Evolutionary conservation across 2,329 filamentous ascomycete genomes (phyloP), one percentile per base, ranked within the genome.

Genomic region (Penicillium sp.): DNA sequence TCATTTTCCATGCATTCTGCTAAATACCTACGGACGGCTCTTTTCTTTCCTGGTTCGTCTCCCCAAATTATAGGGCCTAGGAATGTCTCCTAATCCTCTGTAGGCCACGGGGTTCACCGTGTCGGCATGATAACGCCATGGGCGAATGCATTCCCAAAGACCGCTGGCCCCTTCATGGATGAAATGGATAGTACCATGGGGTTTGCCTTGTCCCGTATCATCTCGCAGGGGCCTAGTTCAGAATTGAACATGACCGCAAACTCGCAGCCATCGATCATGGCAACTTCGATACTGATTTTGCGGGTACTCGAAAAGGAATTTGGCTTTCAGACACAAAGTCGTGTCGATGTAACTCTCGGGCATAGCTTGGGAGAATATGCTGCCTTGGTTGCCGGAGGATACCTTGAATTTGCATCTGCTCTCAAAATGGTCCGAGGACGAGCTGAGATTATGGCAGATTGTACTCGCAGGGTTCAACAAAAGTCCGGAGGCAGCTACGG

Each of bases 231-330:
- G 0, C 89, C 93, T 1, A 90, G 89, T 64, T 85, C 84, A 56
- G 76, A 81, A 52, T 83, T 97, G 56, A 95, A 90, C 42, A 83
- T 84, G 57, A 97, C 93, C 4, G 84, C 89, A 62, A 92, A 96
- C 69, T 89, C 93, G 3, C 93, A 97, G 73, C 93, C 93, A 1
- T 92, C 93, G 65, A 96, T 97, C 72, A 96, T 97, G 91, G 90
- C 91, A 14, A 94, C 91, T 3, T 95, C 90, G 26, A 86, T 97
- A 68, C 82, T 96, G 58, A 95, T 97, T 67, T 81, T 97, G 55
- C 87, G 90, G 56, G 86, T 97, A 59, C 81, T 97, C 61, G 91
- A 97, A 76, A 79, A 83, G 60, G 90, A 96, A 63, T 97, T 93
- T 68, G 85, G 82, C 42, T 96, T 97, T 75, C 79, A 83, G 57